Percentiles rank a stretch among this genome's conserved stretches.
phyloP scores from a whole-genome alignment of 768 basidiomycete genomes.

The Russula vinacea region DNA sequence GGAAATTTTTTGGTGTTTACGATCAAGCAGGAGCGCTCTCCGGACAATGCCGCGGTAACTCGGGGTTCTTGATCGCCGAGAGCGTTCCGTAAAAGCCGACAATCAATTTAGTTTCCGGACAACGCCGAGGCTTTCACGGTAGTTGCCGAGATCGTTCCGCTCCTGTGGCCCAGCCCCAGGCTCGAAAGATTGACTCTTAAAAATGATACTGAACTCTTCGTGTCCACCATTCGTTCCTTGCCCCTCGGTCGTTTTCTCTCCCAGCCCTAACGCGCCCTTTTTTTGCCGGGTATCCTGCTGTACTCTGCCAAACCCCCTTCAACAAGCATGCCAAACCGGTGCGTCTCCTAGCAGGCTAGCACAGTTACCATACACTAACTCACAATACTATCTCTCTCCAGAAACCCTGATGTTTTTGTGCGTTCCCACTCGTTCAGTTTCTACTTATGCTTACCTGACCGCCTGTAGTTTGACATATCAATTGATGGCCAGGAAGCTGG shows the following conservation, averaged over 20 bases:
- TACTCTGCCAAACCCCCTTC: neutral
- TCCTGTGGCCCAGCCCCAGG: neutral
- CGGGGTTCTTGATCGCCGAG: conserved; percentile 26
- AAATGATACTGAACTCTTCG: conserved; percentile 25
- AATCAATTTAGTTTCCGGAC: conserved; percentile 15
- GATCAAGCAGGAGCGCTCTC: neutral
- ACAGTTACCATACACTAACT: neutral
- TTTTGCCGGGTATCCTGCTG: neutral
- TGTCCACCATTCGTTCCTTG: conserved; percentile 12
- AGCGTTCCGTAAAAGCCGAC: conserved; percentile 27
- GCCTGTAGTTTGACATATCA: conserved; percentile 37
- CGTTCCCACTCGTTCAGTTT: neutral
- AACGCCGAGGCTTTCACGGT: conserved; percentile 10
- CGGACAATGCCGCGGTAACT: conserved; percentile 20
- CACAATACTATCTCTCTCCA: neutral
- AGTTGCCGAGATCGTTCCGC: conserved; percentile 15
- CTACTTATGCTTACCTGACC: neutral
- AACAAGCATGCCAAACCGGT: conserved; percentile 9
- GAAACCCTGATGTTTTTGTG: conserved; percentile 25
- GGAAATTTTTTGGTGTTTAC: neutral
- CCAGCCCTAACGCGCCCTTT: neutral
- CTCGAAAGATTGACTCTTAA: conserved; percentile 6
- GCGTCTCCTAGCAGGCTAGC: neutral
- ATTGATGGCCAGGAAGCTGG: conserved; percentile 36
- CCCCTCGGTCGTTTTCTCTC: conserved; percentile 10